Percentiles rank a stretch among this genome's conserved stretches.
Evolutionary conservation across 2,329 filamentous ascomycete species (phyloP).

Genomic region (Fusarium sp.): DNA sequence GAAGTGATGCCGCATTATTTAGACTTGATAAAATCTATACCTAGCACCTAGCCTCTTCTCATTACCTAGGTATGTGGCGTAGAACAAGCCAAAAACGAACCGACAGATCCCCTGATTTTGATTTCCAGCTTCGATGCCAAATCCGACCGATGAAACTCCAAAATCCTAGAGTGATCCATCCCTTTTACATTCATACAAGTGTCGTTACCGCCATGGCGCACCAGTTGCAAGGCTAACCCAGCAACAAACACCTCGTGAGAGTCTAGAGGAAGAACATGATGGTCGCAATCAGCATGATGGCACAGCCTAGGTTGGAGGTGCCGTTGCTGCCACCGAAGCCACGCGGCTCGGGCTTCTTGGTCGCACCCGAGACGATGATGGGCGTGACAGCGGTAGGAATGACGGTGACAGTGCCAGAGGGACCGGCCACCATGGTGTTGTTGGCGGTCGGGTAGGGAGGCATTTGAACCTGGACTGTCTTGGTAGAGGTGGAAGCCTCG

Average conservation of each 20-base stretch:
- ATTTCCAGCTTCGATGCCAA: slow-evolving; percentile 43
- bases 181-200: slow-evolving; percentile 14
- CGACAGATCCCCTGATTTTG: slow-evolving; percentile 26
- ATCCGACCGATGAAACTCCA: slow-evolving; percentile 33
- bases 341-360: slow-evolving; percentile 48
- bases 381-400: slow-evolving; percentile 40
- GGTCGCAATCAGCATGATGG: slow-evolving; percentile 52
- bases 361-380: slow-evolving; percentile 48
- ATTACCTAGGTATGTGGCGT: slow-evolving; percentile 42
- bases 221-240: not conserved
- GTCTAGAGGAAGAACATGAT: slow-evolving; percentile 51
- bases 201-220: not conserved
- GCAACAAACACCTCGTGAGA: not conserved
- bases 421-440: slow-evolving; percentile 38
- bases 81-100: slow-evolving; percentile 39
- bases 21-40: slow-evolving; percentile 32
- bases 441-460: slow-evolving; percentile 48
- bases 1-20: slow-evolving; percentile 19
- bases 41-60: slow-evolving; percentile 34
- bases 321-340: slow-evolving; percentile 46
- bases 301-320: slow-evolving; percentile 49
- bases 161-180: slow-evolving; percentile 19
- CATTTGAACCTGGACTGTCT: slow-evolving; percentile 47
- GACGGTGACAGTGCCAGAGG: slow-evolving; percentile 43
- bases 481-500: slow-evolving; percentile 45